phyloP scores from a whole-genome alignment of 1,284 basidiomycete genomes.

The Ceratobasidium theobromae region DNA sequence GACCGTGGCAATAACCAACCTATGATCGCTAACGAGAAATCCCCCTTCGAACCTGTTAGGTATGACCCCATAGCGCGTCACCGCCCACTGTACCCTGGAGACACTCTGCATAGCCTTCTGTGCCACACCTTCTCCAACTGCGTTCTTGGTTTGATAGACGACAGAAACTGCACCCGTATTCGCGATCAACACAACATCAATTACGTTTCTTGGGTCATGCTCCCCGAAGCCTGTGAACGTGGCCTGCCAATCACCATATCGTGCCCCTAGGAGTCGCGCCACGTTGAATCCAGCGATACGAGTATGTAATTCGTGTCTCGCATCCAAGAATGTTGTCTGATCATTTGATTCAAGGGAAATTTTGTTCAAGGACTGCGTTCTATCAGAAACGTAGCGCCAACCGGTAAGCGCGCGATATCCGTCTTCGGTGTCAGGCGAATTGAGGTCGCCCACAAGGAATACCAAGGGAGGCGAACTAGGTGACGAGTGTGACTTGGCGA shows the following conservation, averaged over 20 bases:
- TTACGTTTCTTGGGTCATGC: slow-evolving; percentile 13
- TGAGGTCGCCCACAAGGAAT: slow-evolving; percentile 23
- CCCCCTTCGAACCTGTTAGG: slow-evolving; percentile 27
- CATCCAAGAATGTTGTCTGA: neutral
- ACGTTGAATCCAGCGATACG: neutral
- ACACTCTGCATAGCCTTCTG: neutral
- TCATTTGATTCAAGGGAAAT: neutral
- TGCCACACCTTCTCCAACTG: neutral
- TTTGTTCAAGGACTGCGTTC: neutral
- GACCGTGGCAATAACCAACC: slow-evolving; percentile 16
- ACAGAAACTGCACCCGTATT: slow-evolving; percentile 15
- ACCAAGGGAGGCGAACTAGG: slow-evolving; percentile 7
- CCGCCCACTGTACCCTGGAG: slow-evolving; percentile 4
- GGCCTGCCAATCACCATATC: slow-evolving; percentile 21
- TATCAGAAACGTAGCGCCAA: slow-evolving; percentile 14
- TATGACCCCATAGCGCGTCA: slow-evolving; percentile 16
- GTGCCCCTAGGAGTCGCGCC: slow-evolving; percentile 10
- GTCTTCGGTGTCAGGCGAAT: slow-evolving; percentile 22
- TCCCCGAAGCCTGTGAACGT: slow-evolving; percentile 27
- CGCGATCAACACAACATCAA: slow-evolving; percentile 14
- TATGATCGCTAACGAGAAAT: slow-evolving; percentile 22
- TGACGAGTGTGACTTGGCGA: neutral
- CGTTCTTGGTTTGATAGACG: neutral
- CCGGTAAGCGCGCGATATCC: slow-evolving; percentile 22
- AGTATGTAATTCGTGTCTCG: slow-evolving; percentile 20